Evolutionary conservation across 495 filamentous ascomycete genomes (phyloP).

Genomic region (Amniculicola lignicola): DNA sequence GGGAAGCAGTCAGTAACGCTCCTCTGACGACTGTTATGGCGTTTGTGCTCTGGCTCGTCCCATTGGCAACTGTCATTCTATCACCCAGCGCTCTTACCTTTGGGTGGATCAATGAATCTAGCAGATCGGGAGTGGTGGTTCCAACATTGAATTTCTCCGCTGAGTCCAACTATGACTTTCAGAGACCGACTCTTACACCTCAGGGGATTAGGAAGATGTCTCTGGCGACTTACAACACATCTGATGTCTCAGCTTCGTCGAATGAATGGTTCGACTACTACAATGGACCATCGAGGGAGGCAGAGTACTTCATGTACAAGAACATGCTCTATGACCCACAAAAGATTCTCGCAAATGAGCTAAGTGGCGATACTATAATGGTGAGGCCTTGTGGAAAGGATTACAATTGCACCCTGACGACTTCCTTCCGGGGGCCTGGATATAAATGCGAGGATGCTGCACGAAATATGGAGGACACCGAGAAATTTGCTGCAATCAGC

Average conservation of each 20-base stretch:
- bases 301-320: conserved; percentile 25
- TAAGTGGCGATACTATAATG: conserved; percentile 5
- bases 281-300: conserved; percentile 35
- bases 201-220: conserved; percentile 29
- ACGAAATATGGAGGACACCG: conserved; percentile 3
- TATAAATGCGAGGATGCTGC: conserved; percentile 38
- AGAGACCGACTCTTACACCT: conserved; percentile 15
- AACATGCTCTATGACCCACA: conserved; percentile 14
- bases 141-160: conserved; percentile 23
- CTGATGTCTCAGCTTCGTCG: conserved; percentile 24
- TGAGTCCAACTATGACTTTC: conserved; percentile 38
- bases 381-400: conserved; percentile 27
- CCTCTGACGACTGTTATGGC: conserved; percentile 42
- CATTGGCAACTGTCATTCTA: conserved; percentile 40
- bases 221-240: conserved; percentile 39
- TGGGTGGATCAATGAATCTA: conserved; percentile 16
- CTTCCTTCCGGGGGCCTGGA: conserved; percentile 38
- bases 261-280: conserved; percentile 34
- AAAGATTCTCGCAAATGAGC: conserved; percentile 14
- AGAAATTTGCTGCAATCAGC: conserved; percentile 7
- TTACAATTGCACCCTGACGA: conserved; percentile 41
- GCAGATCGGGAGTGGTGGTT: too few species aligned
- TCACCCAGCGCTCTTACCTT: conserved; percentile 43
- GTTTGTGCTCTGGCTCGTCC: conserved; percentile 42
- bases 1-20: conserved; percentile 38